phyloP scores from a whole-genome alignment of 495 filamentous ascomycete species.

The Xylaria intraflava region DNA sequence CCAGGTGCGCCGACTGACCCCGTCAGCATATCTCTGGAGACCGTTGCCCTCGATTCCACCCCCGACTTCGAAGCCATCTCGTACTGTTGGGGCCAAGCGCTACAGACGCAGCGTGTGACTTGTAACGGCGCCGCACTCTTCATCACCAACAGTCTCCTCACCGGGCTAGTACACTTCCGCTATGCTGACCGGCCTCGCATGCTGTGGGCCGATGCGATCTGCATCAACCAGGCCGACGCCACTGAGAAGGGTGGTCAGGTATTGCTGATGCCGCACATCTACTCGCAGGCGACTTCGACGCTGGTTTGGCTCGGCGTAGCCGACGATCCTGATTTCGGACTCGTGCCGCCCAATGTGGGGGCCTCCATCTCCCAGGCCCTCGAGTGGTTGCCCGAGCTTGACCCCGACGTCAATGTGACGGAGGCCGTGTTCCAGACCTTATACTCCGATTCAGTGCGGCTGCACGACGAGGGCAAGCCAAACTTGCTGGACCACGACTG shows the following conservation, averaged over 20 bases:
- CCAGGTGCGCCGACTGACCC: conserved; percentile 11
- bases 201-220: conserved; percentile 35
- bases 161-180: conserved; percentile 25
- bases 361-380: conserved; percentile 6
- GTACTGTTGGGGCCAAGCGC: conserved; percentile 31
- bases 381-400: conserved; percentile 5
- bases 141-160: conserved; percentile 23
- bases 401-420: neutral
- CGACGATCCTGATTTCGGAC: conserved; percentile 4
- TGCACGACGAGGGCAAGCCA: conserved; percentile 7
- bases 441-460: neutral
- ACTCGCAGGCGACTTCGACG: conserved; percentile 20
- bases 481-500: conserved; percentile 19
- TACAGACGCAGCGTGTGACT: conserved; percentile 8
- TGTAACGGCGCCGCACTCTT: conserved; percentile 19
- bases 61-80: conserved; percentile 32
- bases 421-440: neutral
- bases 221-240: conserved; percentile 33
- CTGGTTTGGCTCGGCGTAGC: conserved; percentile 30
- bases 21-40: conserved; percentile 8
- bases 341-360: conserved; percentile 2
- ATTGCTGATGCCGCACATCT: conserved; percentile 31
- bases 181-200: conserved; percentile 13
- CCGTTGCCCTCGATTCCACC: conserved; percentile 3
- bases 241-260: conserved; percentile 31